A percentile compares a stretch with the other conserved stretches of the same genome.
Conservation (phyloP, 768 basidiomycete species). For the Termitomyces sp. region DNA sequence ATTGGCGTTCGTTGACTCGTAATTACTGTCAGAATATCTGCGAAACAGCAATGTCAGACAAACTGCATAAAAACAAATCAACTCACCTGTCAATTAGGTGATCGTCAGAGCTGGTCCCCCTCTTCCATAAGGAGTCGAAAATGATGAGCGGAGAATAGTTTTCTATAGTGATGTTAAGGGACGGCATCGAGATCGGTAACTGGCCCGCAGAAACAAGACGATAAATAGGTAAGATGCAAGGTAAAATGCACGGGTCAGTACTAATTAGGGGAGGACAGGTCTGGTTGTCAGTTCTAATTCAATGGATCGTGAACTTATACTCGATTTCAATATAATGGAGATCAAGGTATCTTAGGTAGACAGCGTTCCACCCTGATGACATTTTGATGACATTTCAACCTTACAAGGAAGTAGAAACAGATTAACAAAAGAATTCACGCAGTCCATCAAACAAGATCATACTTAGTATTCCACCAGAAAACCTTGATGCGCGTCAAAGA, state of each 20-base stretch:
- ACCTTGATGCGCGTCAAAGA: constrained; percentile 29
- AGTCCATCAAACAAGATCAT: background rate
- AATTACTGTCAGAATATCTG: constrained; percentile 36
- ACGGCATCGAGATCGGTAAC: constrained; percentile 5
- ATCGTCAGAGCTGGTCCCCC: constrained; percentile 6
- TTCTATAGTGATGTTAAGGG: constrained; percentile 10
- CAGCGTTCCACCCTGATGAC: too few relatives aligned
- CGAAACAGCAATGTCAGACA: background rate
- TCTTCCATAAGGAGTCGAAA: constrained; percentile 8
- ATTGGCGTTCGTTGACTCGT: constrained; percentile 29
- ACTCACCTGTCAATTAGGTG: constrained; percentile 2
- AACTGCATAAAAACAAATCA: background rate
- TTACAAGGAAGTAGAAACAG: too few relatives aligned
- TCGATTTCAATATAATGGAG: too few relatives aligned
- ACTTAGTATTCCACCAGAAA: background rate
- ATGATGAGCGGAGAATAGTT: constrained; percentile 15
- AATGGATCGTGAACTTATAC: too few relatives aligned
- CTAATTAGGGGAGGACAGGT: too few relatives aligned
- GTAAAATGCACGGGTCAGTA: background rate
- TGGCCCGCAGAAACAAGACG: background rate
- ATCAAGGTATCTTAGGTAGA: too few relatives aligned
- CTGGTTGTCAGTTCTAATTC: too few relatives aligned
- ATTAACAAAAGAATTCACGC: too few relatives aligned
- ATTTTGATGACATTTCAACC: too few relatives aligned
- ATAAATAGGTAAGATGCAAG: background rate